A percentile compares a stretch with the other conserved stretches of the same genome.
Conservation (phyloP, 106 monocot genomes). For the Allium cepa region DNA sequence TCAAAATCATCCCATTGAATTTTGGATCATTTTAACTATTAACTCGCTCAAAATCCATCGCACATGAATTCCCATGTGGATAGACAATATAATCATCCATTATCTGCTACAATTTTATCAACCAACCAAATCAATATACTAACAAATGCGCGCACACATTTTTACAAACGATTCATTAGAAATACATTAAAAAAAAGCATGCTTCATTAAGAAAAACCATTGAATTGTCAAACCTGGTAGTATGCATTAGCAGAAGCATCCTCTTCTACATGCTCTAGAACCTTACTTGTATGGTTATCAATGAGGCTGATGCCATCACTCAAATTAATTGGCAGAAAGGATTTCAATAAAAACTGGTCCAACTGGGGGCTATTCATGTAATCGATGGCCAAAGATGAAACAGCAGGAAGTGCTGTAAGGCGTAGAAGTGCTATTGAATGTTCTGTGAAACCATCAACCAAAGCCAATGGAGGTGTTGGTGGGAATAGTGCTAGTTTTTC, state of each 20-base stretch:
- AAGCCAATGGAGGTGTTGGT: conserved; percentile 48
- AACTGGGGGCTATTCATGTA: conserved; percentile 53
- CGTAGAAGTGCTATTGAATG: conserved; percentile 30
- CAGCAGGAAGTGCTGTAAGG: conserved; percentile 63
- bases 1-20: too few species aligned
- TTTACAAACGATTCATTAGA: too few species aligned
- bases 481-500: conserved; percentile 71
- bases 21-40: too few species aligned
- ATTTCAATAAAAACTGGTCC: conserved; percentile 41
- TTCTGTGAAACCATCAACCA: conserved; percentile 61
- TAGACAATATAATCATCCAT: too few species aligned
- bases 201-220: too few species aligned
- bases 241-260: conserved; percentile 27
- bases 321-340: conserved; percentile 22
- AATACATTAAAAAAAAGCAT: too few species aligned
- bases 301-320: conserved; percentile 32
- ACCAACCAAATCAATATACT: too few species aligned
- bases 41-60: too few species aligned
- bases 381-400: conserved; percentile 55
- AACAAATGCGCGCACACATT: too few species aligned
- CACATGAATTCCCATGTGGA: too few species aligned
- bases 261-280: conserved; percentile 22
- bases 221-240: conserved; percentile 58
- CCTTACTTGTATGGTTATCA: conserved; percentile 25
- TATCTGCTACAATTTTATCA: too few species aligned